Evolutionary conservation across 306 rosid species (phyloP), one percentile per base, ranked within the genome.

Genomic region (Gynostemma pentaphyllum): DNA sequence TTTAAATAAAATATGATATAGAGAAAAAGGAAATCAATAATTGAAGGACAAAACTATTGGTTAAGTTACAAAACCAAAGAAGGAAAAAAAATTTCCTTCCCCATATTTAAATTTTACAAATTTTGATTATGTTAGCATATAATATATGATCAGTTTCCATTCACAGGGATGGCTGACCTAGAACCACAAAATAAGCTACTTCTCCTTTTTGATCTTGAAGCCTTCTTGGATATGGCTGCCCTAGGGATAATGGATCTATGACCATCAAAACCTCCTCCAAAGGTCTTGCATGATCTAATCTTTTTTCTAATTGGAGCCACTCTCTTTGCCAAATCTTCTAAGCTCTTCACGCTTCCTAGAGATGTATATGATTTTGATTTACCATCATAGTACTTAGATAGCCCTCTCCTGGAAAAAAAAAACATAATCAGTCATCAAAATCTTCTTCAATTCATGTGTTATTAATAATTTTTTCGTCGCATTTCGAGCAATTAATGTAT

Each of bases 251-350:
- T 71, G 46, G 75, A 73, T 54, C 42, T 85, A 19, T 77, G 79
- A 41, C 67, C 71, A 70, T 90, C 86, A 62, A 85, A 85, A 28
- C 68, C 80, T 47, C 87, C 88, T 9, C 79, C 88, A 78, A 60
- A 82, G 77, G 88, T 88, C 79, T 77, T 88, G 78, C 88, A 86
- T 67, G 94, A 62, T 65, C 84, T 88, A 66, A 80, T 78, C 70
- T 75, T 88, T 78, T 74, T 84, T 12, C 72, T 84, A 13, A 42
- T 65, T 55, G 80, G 70, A 47, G 65, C 68, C 26, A 23, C 56
- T 74, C 72, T 92, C 81, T 92, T 92, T 1, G 79, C 88, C 68
- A 92, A 83, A 82, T 92, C 97, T 65, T 86, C 90, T 40, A 84
- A 69, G 68, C 78, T 82, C 55, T 76, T 56, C 18, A 77, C 96